Base-by-base conservation (phyloP, 768 basidiomycete species). In the Collybia sordida region DNA sequence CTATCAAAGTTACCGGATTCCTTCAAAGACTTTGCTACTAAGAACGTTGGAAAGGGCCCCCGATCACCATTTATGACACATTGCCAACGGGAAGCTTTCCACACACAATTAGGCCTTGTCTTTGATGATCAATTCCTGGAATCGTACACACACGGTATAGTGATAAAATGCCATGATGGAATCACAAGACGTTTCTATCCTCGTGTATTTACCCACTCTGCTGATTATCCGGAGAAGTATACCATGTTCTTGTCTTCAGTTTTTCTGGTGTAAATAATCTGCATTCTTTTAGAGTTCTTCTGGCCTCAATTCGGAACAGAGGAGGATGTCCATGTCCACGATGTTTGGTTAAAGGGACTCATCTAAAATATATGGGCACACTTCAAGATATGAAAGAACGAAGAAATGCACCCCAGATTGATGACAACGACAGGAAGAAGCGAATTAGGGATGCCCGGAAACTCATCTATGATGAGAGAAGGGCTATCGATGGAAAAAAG, bases 261-360 rank as follows among this genome's bases (percentile, higher is more conserved):
- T n/a, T n/a, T n/a, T n/a, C n/a, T n/a, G n/a, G n/a, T n/a, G n/a
- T n/a, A n/a, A n/a, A n/a, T n/a, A n/a, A n/a, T n/a, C n/a, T n/a
- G n/a, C n/a, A n/a, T n/a, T n/a, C n/a, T n/a, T n/a, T n/a, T n/a
- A n/a, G n/a, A n/a, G n/a, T 27, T 27, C 11, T 27, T 5, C 5
- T 27, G 5, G 27, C 27, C 5, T 5, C 57, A 4, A 62, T 74
- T 12, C 53, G 59, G 3, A 57, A 65, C 34, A 43, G 60, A 0
- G 72, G 68, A 2, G 4, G 28, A 2, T 71, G 65, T 39, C 70
- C 67, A 6, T 74, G 73, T 49, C 72, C 70, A 0, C 54, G 60
- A 0, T 74, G 73, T 44, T 39, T 64, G 0, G 51, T 69, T 22
- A 40, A 43, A 3, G 65, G 62, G 40, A 43, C 40, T 0, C 4